phyloP scores from a whole-genome alignment of 352 stramenopile genomes.

The Phytophthora citrophthora region DNA sequence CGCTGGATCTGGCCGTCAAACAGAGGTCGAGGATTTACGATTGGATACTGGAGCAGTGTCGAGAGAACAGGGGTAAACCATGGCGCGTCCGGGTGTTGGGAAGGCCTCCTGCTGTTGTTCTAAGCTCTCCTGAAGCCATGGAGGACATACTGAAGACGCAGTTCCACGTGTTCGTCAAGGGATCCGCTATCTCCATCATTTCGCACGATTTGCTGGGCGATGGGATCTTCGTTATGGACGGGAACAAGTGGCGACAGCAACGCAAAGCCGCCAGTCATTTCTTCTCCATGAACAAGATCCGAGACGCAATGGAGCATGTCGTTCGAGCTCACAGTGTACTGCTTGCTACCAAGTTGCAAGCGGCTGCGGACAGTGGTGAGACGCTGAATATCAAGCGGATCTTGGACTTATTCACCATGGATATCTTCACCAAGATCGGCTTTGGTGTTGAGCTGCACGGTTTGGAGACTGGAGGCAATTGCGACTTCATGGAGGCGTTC shows the following conservation, averaged over 20 bases:
- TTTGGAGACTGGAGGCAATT: slow-evolving; percentile 39
- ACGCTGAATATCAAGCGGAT: slow-evolving; percentile 57
- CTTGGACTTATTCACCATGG: slow-evolving; percentile 67
- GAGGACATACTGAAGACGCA: slow-evolving; percentile 71
- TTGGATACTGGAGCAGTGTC: slow-evolving; percentile 63
- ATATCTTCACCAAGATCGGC: slow-evolving; percentile 75
- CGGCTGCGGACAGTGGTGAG: slow-evolving; percentile 5
- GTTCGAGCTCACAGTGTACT: slow-evolving; percentile 48
- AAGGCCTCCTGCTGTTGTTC: slow-evolving; percentile 42
- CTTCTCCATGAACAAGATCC: slow-evolving; percentile 73
- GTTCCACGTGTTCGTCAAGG: slow-evolving; percentile 82
- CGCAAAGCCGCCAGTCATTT: slow-evolving; percentile 91
- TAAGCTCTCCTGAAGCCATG: slow-evolving; percentile 48
- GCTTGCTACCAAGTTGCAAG: slow-evolving; percentile 34
- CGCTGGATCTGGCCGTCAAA: slow-evolving; percentile 48
- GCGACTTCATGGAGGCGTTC: slow-evolving; percentile 47
- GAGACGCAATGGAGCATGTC: slow-evolving; percentile 52
- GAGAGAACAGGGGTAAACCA: slow-evolving; percentile 40
- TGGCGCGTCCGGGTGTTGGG: slow-evolving; percentile 52
- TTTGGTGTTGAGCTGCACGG: slow-evolving; percentile 68
- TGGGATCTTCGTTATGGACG: slow-evolving; percentile 80
- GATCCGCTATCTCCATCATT: slow-evolving; percentile 39
- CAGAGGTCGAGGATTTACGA: slow-evolving; percentile 64
- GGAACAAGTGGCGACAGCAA: slow-evolving; percentile 69
- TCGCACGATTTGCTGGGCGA: slow-evolving; percentile 70